These are phyloP conservation scores for Geosmithia flava DNA, from an alignment of 2,329 filamentous ascomycete genomes.

Conservation along the genomic window DNA sequence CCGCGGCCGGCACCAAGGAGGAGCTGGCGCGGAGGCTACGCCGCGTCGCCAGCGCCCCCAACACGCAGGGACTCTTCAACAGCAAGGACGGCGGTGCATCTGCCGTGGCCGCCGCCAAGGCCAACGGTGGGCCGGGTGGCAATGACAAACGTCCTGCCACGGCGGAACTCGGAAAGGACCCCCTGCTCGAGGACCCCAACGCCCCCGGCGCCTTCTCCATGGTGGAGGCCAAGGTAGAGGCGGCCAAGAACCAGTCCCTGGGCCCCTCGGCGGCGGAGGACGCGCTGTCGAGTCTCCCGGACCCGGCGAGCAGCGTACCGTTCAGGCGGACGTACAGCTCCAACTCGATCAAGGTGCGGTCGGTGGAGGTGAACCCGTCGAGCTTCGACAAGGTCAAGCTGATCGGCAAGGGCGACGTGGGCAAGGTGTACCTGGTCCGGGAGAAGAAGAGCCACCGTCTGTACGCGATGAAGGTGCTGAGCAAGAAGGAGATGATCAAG, in stretches of 20 bases:
- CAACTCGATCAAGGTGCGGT: slow-evolving; percentile 96
- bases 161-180: slow-evolving; percentile 77
- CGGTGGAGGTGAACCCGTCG: slow-evolving; percentile 87
- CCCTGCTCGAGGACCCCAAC: slow-evolving; percentile 41
- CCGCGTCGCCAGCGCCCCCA: slow-evolving; percentile 90
- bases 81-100: slow-evolving; percentile 16
- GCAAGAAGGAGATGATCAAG: slow-evolving; percentile 99
- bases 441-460: slow-evolving; percentile 95
- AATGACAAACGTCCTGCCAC: slow-evolving; percentile 64
- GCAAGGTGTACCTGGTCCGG: slow-evolving; percentile 92
- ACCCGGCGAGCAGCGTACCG: slow-evolving; percentile 54
- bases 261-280: slow-evolving; percentile 34
- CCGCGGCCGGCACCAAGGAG: slow-evolving; percentile 74
- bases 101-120: slow-evolving; percentile 3
- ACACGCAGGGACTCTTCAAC: slow-evolving; percentile 80
- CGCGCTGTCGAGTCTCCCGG: slow-evolving; percentile 48
- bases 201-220: slow-evolving; percentile 22
- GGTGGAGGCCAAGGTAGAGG: slow-evolving; percentile 16
- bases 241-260: slow-evolving; percentile 19
- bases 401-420: slow-evolving; percentile 96
- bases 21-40: slow-evolving; percentile 87
- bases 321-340: slow-evolving; percentile 96
- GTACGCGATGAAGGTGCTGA: slow-evolving; percentile 98
- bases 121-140: slow-evolving; percentile 16
- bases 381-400: slow-evolving; percentile 99